phyloP scores from a whole-genome alignment of 345 rosid genomes.

The Dipteronia sinensis region DNA sequence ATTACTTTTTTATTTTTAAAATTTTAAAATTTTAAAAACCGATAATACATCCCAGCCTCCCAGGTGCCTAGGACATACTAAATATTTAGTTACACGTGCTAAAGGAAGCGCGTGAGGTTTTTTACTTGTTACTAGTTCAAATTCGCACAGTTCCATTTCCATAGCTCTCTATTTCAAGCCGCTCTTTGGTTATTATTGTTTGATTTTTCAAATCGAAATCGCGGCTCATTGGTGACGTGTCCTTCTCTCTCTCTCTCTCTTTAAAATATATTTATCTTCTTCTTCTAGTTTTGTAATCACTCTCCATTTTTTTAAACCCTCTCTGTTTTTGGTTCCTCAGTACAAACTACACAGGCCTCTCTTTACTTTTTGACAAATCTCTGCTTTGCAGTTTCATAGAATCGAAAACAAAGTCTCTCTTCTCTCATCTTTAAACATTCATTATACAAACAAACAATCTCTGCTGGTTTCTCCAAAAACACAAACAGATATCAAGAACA shows the following conservation, averaged over 20 bases:
- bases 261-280: neutral
- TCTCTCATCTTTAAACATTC: neutral
- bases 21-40: too few species aligned
- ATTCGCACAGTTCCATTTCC: neutral
- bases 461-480: neutral
- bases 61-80: too few species aligned
- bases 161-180: conserved; percentile 8
- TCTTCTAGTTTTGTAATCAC: neutral
- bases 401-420: neutral
- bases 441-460: too few species aligned
- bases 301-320: neutral
- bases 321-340: neutral
- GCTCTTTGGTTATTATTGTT: neutral
- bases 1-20: too few species aligned
- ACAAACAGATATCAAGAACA: neutral
- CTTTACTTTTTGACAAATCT: neutral
- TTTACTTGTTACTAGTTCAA: conserved; percentile 11
- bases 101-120: neutral
- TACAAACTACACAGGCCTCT: neutral
- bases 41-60: too few species aligned
- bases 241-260: neutral
- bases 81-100: neutral
- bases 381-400: conserved; percentile 17
- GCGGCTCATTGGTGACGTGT: conserved; percentile 7
- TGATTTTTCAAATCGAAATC: conserved; percentile 25